Base-by-base conservation (phyloP, 257 asterid species). In the Jaltomata sinuosa region DNA sequence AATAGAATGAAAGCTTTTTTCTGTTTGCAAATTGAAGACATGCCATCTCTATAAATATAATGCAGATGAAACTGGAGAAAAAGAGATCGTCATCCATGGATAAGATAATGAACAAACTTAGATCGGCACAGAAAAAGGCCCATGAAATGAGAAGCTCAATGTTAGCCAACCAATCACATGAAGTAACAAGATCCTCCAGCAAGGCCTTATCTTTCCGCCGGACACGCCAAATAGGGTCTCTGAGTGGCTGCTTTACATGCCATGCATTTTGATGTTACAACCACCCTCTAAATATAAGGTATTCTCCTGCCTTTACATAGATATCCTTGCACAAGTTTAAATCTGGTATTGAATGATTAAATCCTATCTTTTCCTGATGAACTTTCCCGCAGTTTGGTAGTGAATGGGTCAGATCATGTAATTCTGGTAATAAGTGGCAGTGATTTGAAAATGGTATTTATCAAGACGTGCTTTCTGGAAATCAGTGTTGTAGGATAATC, bases 1-100 rank as follows among this genome's bases (percentile, higher is more conserved):
- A 27, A 47, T 27, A 77, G 38, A 74, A 25, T 25, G 57, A 74
- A 45, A 25, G 62, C 6, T 25, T 77, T 49, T n/a, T 45, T 50
- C 62, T 77, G 42, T 49, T 77, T 83, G 85, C 50, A 12, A 68
- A 47, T 80, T 65, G 62, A 32, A 27, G 40, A 42, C 45, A 40
- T 40, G 47, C 59, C 83, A 50, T 81, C 88, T 87, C 80, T 27
- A 25, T 74, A 40, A 76, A 42, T 83, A 57, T 72, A 78, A 19
- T 85, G 87, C 87, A 97, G 99, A 91, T 97, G 98, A 93, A 97
- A 88, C 36, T 97, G 94, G 99, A 97, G 85, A 97, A 95, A 90
- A 97, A 92, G 95, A 93, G 97, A 87, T 93, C 99, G 18, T 90
- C 98, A 34, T 95, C 99, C 38, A 95, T 95, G 94, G 98, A 93